Base-by-base conservation (phyloP, 1,284 basidiomycete species). In the Violaceomyces palustris region DNA sequence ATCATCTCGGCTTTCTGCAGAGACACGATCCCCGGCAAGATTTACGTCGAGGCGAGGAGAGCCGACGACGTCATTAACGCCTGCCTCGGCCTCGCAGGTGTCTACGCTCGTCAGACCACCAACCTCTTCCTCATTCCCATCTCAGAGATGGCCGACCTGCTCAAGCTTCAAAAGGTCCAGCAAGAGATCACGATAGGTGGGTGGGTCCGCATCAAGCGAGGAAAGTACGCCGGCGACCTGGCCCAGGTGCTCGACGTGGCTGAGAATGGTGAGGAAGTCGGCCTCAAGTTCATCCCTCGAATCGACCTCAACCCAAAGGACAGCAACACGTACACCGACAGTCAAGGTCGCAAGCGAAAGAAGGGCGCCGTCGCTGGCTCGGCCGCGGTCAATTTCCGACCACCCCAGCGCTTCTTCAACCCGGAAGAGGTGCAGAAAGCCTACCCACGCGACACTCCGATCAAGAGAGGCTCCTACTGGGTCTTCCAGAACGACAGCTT, bases 61-160 rank as follows among this genome's bases (percentile, higher is more conserved):
- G 82, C 88, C 22, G 85, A 88, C 47, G 84, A 91, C 64, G 93
- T 97, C 48, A 82, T 80, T 57, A 81, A 86, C 38, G 91, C 92
- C 2, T 83, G 88, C 70, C 81, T 83, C 45, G 93, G 92, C 25
- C 83, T 98, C 32, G 88, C 97, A 40, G 93, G 92, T 42, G 84
- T 93, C 40, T 98, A 91, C 75, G 61, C 59, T 3, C 50, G 60
- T 26, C 83, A 85, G 40, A 55, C 58, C 27, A 52, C 53, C 23
- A 86, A 86, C 15, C 81, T 91, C 52, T 80, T 82, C 30, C 82
- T 97, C 29, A 90, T 98, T 1, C 92, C 92, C 7, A 92, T 97
- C 55, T 89, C 96, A 62, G 93, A 99, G 78, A 98, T 98, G 93
- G 89, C 92, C 6, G 90, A 88, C 54, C 78, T 98, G 25, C 80